Evolutionary conservation across 805 yeast genomes (phyloP).

Genomic region (Candida palmyrensis): DNA sequence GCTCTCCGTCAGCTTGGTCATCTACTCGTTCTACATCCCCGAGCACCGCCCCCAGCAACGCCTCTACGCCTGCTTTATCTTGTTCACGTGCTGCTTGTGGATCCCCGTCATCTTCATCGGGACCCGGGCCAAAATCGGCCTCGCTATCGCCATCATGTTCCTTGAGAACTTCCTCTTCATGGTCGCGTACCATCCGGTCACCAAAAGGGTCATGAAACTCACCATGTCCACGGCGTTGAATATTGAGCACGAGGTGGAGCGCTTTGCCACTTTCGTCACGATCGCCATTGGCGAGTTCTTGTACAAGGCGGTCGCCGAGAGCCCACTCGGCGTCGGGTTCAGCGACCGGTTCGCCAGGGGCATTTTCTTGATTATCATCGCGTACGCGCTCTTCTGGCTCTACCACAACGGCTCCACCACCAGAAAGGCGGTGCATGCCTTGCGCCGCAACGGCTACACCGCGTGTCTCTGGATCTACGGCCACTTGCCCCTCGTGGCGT

Average conservation of each 20-base stretch:
- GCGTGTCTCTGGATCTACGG: constrained; percentile 43
- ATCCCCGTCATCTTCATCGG: constrained; percentile 45
- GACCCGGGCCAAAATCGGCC: constrained; percentile 41
- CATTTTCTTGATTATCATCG: constrained; percentile 40
- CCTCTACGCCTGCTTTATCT: constrained; percentile 25
- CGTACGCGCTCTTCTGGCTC: constrained; percentile 48
- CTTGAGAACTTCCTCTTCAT: constrained; percentile 37
- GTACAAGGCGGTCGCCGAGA: constrained; percentile 45
- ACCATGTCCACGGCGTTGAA: constrained; percentile 55
- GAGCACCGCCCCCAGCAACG: constrained; percentile 51
- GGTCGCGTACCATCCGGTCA: constrained; percentile 43
- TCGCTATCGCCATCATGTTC: constrained; percentile 34
- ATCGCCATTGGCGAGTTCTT: constrained; percentile 65
- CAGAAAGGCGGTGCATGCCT: constrained; percentile 46
- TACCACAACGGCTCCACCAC: constrained; percentile 52
- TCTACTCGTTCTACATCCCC: constrained; percentile 43
- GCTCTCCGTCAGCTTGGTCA: constrained; percentile 21
- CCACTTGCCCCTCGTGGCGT: constrained; percentile 49
- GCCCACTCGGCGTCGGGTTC: constrained; percentile 46
- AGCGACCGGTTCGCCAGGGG: constrained; percentile 43
- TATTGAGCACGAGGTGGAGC: constrained; percentile 63
- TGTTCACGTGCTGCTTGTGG: constrained; percentile 42
- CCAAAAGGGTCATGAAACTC: constrained; percentile 37
- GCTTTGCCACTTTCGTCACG: constrained; percentile 52
- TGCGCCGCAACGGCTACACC: constrained; percentile 41